Base-by-base conservation (phyloP, 1,284 basidiomycete genomes). In the Apiotrichum montevideense region DNA sequence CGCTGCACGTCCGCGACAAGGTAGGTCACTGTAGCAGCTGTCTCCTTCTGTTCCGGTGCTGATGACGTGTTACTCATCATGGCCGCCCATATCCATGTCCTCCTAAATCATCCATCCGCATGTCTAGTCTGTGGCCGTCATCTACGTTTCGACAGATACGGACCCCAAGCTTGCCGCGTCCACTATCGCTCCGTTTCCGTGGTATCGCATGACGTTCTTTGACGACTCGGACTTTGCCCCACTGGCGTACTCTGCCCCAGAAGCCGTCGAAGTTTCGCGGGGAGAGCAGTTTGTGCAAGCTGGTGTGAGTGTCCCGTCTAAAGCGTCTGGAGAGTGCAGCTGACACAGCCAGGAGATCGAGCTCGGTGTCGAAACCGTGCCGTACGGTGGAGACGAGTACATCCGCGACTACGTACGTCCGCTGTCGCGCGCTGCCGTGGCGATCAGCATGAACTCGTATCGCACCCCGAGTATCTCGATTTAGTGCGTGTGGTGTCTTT, bases 221-320 rank as follows among this genome's bases (percentile, higher is more conserved):
- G 77, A 78, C 58, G 74, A 74, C 46, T 73, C 71, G 6, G 77
- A 78, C 61, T 78, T 78, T 53, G 77, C 75, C 9, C 66, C 71
- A 1, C 55, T 75, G 40, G 65, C 66, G 2, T 58, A 60, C 21
- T 60, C 63, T 13, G 62, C 68, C 43, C 60, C 66, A 2, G 72
- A 66, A 51, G 64, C 72, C 51, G 66, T 67, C n/a, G 75, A 76
- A 44, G 67, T 74, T 1, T 60, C 71, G 35, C 60, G 77, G 35
- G 76, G 74, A 4, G 77, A 78, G 63, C 73, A 74, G 11, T 78
- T 78, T 55, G 65, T 78, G 1, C 68, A 73, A 46, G 76, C 72
- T n/a, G 72, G 67, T 4, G 73, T 74, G 59, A 58, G 70, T 68
- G 8, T 21, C 21, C 21, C 21, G 66, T 61, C 67, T 13, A 60